Conservation (phyloP, 257 asterid species). For the Rehmannia glutinosa region DNA sequence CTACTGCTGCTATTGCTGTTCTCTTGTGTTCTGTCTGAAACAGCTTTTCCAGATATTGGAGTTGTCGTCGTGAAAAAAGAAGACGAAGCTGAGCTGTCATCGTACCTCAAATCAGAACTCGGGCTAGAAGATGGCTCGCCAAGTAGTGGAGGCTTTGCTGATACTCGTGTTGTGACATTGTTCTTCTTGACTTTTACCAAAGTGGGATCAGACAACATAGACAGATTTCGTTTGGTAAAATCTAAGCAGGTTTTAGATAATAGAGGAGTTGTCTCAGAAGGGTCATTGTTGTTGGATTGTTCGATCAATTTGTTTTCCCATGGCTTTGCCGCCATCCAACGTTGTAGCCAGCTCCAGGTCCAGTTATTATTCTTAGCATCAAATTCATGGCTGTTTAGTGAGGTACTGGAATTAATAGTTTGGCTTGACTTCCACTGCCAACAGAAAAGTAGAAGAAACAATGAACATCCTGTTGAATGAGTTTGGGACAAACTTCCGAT, state of each 20-base stretch:
- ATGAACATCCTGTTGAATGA: too few species aligned
- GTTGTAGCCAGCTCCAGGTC: constrained; percentile 99
- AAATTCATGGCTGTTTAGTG: constrained; percentile 34
- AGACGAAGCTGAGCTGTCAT: constrained; percentile 77
- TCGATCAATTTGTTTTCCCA: constrained; percentile 92
- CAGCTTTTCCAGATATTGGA: constrained; percentile 56
- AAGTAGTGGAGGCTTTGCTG: constrained; percentile 65
- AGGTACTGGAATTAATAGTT: too few species aligned
- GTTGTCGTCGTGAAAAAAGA: constrained; percentile 68
- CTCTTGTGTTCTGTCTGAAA: constrained; percentile 57
- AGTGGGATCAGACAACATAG: constrained; percentile 43
- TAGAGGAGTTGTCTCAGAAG: constrained; percentile 48
- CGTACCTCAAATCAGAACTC: constrained; percentile 63
- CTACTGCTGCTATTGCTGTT: constrained; percentile 38
- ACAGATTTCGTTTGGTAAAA: constrained; percentile 19
- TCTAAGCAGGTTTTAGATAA: constrained; percentile 25
- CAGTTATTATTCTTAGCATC: constrained; percentile 61
- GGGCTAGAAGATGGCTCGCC: constrained; percentile 65
- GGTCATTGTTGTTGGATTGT: constrained; percentile 28
- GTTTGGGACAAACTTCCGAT: too few species aligned
- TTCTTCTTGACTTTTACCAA: constrained; percentile 58
- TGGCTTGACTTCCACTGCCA: too few species aligned
- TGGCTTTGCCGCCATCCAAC: constrained; percentile 98
- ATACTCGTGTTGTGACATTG: constrained; percentile 59
- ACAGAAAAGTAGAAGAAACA: constrained; percentile 4